These are phyloP conservation scores for Ceratocystis ficicola DNA, from an alignment of 2,329 filamentous ascomycete species.

Conservation along the genomic window DNA sequence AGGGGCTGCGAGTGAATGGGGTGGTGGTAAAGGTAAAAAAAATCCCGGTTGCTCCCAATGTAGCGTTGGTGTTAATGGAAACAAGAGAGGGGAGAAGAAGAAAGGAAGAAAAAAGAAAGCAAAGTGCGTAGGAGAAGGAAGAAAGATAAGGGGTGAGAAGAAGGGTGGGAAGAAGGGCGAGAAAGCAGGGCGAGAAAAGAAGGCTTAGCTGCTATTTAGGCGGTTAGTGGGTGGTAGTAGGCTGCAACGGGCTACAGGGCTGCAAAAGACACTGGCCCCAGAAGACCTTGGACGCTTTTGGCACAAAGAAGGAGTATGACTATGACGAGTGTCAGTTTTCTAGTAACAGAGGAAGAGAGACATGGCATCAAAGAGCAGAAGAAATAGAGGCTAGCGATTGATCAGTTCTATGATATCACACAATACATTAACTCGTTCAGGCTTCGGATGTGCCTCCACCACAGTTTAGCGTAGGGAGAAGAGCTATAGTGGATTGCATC, in stretches of 20 bases:
- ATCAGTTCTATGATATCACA: background rate
- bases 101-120: slow-evolving; percentile 7
- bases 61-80: background rate
- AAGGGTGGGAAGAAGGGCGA: background rate
- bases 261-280: background rate
- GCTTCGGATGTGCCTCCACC: too few relatives aligned
- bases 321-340: too few relatives aligned
- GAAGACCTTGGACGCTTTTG: too few relatives aligned
- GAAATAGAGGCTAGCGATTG: too few relatives aligned
- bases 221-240: background rate
- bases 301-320: too few relatives aligned
- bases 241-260: slow-evolving; percentile 5
- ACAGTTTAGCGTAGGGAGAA: too few relatives aligned
- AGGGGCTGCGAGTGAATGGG: background rate
- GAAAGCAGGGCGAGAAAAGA: background rate
- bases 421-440: too few relatives aligned
- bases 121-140: slow-evolving; percentile 6
- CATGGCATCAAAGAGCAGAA: too few relatives aligned
- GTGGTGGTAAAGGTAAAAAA: background rate
- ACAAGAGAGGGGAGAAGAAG: background rate
- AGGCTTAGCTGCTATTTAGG: background rate
- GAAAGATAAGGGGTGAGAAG: background rate
- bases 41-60: background rate
- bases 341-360: too few relatives aligned
- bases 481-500: too few relatives aligned